These are phyloP conservation scores for Pulveroboletus frians DNA, from an alignment of 768 basidiomycete species.

Conservation along the genomic window DNA sequence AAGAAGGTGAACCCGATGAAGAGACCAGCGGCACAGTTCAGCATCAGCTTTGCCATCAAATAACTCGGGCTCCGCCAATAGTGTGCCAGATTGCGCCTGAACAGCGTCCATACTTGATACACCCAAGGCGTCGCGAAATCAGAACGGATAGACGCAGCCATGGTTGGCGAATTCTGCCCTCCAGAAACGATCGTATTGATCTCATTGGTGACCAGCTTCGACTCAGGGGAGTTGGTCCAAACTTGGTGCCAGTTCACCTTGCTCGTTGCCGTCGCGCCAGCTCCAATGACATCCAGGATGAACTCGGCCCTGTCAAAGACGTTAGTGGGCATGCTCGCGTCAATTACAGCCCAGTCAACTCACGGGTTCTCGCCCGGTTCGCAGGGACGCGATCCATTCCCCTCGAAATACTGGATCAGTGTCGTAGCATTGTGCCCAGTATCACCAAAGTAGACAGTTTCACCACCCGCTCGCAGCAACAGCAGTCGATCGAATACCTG, in stretches of 20 bases:
- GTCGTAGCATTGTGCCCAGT: constrained; percentile 57
- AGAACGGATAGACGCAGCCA: constrained; percentile 34
- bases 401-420: constrained; percentile 73
- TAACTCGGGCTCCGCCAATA: constrained; percentile 60
- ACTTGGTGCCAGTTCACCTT: constrained; percentile 53
- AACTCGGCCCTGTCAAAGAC: constrained; percentile 45
- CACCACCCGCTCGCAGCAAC: constrained; percentile 71
- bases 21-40: constrained; percentile 51
- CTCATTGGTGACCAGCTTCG: constrained; percentile 31
- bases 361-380: constrained; percentile 63
- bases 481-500: constrained; percentile 75
- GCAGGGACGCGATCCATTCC: constrained; percentile 61
- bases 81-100: constrained; percentile 40
- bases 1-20: constrained; percentile 66
- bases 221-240: constrained; percentile 54
- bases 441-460: constrained; percentile 64
- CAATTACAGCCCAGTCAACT: constrained; percentile 29
- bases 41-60: constrained; percentile 50
- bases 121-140: constrained; percentile 52
- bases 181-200: constrained; percentile 46
- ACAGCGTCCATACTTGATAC: constrained; percentile 42
- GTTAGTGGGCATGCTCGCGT: constrained; percentile 42
- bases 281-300: constrained; percentile 70
- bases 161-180: constrained; percentile 39
- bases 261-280: constrained; percentile 59